Conservation (phyloP, 2,329 filamentous ascomycete genomes). For the Trichoderma lentiforme region DNA sequence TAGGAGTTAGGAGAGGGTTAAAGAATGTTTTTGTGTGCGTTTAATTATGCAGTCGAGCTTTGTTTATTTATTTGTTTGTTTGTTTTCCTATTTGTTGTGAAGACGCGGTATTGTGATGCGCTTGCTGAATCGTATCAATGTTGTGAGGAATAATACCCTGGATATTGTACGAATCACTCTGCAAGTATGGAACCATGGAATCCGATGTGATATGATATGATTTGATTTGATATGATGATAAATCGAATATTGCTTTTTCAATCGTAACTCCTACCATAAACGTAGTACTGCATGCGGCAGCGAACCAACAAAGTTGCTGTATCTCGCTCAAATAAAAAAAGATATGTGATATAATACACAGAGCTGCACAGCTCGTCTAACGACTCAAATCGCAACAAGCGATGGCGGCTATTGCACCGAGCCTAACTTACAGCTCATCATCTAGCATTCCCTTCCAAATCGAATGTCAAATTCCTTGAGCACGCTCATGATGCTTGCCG, state of each 20-base stretch:
- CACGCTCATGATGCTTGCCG: constrained; percentile 82
- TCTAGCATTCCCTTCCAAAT: constrained; percentile 52
- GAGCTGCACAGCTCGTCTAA: background rate
- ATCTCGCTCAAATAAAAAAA: background rate
- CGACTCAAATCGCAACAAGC: background rate
- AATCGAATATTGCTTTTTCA: background rate
- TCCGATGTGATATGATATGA: background rate
- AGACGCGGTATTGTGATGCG: background rate
- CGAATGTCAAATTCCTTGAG: constrained; percentile 75
- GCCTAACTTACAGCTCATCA: background rate
- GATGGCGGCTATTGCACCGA: background rate
- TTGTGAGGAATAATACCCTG: background rate
- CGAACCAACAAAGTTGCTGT: background rate
- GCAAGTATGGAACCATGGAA: background rate
- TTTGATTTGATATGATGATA: background rate
- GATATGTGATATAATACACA: constrained; percentile 4
- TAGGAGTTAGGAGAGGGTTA: background rate
- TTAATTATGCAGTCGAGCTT: background rate
- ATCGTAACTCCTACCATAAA: background rate
- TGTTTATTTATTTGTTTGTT: background rate
- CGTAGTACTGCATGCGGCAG: background rate
- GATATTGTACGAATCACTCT: background rate
- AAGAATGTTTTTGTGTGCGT: background rate
- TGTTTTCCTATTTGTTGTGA: background rate
- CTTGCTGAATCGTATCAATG: too few relatives aligned